phyloP scores from a whole-genome alignment of 1,284 basidiomycete species.

The Lentinula novae-zelandiae region DNA sequence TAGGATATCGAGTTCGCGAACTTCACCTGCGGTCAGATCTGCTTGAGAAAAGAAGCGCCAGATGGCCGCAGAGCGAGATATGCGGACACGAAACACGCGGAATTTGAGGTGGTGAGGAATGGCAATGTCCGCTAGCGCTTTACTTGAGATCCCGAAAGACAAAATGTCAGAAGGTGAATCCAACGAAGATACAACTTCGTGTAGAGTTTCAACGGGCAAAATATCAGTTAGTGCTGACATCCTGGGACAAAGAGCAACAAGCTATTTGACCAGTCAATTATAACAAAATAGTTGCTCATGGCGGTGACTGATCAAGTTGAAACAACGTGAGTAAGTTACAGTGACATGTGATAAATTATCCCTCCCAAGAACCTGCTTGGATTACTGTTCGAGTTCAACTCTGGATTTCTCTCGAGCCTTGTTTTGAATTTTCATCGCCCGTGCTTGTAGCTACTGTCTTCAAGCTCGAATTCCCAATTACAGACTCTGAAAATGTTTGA shows the following conservation, averaged over 20 bases:
- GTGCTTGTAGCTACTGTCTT: not conserved
- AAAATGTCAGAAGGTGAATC: not conserved
- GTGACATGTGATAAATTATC: not conserved
- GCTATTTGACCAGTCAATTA: not conserved
- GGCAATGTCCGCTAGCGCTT: not conserved
- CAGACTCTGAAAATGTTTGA: constrained; percentile 39
- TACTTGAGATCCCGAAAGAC: not conserved
- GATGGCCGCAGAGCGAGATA: not conserved
- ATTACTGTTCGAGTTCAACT: not conserved
- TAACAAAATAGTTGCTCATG: not conserved
- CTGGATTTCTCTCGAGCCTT: not conserved
- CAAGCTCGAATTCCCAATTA: constrained; percentile 24
- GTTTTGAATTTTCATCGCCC: not conserved
- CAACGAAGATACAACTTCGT: not conserved
- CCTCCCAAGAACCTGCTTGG: not conserved
- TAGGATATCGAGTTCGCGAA: not conserved
- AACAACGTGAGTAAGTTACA: not conserved
- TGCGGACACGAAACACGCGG: not conserved
- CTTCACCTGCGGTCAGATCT: not conserved
- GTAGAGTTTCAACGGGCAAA: not conserved
- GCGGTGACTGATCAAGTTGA: not conserved
- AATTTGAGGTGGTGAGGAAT: not conserved
- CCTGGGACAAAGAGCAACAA: not conserved
- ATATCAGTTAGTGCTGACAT: not conserved
- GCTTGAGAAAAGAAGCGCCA: not conserved